Conservation (phyloP, 768 basidiomycete genomes). For the Tulasnella calospora region DNA sequence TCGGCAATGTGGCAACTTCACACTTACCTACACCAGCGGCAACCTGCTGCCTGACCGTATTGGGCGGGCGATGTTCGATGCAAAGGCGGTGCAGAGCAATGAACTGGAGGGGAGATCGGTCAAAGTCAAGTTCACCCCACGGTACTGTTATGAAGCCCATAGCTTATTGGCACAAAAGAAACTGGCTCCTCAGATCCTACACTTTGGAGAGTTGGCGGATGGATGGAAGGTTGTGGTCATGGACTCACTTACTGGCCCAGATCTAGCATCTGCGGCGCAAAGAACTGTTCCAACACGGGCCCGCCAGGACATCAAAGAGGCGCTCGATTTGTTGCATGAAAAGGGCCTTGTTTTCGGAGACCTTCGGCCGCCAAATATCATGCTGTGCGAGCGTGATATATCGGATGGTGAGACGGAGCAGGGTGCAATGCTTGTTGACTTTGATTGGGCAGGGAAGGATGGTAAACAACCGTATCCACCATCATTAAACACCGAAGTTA, state of each 20-base stretch:
- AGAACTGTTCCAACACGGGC: background rate
- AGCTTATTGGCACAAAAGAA: background rate
- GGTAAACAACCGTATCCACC: slow-evolving; percentile 34
- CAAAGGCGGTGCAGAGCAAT: background rate
- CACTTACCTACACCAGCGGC: background rate
- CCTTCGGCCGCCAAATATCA: background rate
- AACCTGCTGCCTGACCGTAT: background rate
- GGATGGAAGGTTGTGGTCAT: background rate
- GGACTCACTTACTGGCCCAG: background rate
- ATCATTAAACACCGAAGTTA: slow-evolving; percentile 30
- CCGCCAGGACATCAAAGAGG: background rate
- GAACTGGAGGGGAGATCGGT: background rate
- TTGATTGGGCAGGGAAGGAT: no score
- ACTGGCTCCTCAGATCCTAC: background rate
- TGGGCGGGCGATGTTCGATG: slow-evolving; percentile 9
- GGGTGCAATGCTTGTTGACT: no score
- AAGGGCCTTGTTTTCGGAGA: slow-evolving; percentile 1
- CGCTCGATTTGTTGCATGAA: background rate
- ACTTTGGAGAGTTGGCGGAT: background rate
- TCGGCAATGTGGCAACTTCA: background rate
- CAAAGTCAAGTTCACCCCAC: slow-evolving; percentile 13
- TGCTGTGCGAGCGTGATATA: background rate
- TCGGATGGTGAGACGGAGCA: no score
- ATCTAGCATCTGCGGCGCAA: no score
- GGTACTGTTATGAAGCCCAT: slow-evolving; percentile 1